A percentile compares a stretch with the other conserved stretches of the same genome.
Evolutionary conservation across 2,329 filamentous ascomycete genomes (phyloP).

Genomic region (Ophiostoma montium): DNA sequence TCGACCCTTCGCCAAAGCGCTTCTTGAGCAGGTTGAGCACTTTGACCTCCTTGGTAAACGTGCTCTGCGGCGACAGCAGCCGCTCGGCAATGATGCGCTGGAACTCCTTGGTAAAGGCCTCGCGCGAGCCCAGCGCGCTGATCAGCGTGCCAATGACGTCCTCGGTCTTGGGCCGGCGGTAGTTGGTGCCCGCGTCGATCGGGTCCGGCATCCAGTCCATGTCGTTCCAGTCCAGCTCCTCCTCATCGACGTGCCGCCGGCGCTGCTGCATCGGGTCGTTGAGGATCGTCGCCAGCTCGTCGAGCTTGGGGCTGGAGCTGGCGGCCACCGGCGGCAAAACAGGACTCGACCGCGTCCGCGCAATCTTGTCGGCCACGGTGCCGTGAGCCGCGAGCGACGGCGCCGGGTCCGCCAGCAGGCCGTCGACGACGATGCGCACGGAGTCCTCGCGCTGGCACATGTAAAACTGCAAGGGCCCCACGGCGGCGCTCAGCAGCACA

Average conservation of each 20-base stretch:
- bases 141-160: constrained; percentile 86
- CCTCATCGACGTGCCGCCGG: constrained; percentile 40
- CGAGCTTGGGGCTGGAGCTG: constrained; percentile 31
- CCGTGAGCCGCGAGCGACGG: constrained; percentile 18
- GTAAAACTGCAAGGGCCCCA: constrained; percentile 59
- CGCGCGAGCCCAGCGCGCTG: constrained; percentile 73
- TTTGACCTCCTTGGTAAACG: constrained; percentile 66
- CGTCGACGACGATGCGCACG: constrained; percentile 61
- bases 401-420: constrained; percentile 49
- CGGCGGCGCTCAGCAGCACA: constrained; percentile 61
- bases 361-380: constrained; percentile 5
- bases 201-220: constrained; percentile 90
- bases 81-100: constrained; percentile 80
- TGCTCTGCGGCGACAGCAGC: constrained; percentile 49
- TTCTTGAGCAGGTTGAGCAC: constrained; percentile 79
- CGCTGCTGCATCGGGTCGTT: constrained; percentile 43
- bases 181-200: constrained; percentile 82
- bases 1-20: constrained; percentile 68
- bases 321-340: not conserved
- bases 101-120: constrained; percentile 88
- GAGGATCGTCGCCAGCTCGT: constrained; percentile 54
- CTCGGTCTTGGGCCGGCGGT: constrained; percentile 74
- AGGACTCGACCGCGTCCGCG: not conserved
- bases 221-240: constrained; percentile 78
- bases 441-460: constrained; percentile 62